phyloP scores from a whole-genome alignment of 2,329 filamentous ascomycete genomes.

The Polytolypa hystricis region DNA sequence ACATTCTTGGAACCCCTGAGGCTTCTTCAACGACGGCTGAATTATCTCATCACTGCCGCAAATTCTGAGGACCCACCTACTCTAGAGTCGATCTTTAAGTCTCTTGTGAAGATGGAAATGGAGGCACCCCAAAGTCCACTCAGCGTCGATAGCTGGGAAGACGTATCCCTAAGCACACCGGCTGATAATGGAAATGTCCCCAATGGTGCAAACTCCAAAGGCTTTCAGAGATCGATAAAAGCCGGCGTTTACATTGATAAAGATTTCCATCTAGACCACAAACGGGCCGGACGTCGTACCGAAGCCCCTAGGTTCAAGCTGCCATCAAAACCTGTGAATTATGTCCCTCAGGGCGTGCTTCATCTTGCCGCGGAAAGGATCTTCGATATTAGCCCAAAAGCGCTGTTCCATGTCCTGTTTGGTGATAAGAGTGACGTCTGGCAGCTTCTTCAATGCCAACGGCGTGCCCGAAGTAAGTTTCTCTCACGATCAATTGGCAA shows the following conservation, averaged over 20 bases:
- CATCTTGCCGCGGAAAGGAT: constrained; percentile 64
- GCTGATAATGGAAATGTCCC: constrained; percentile 46
- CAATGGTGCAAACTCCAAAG: constrained; percentile 26
- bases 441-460: constrained; percentile 77
- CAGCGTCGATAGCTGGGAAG: constrained; percentile 84
- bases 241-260: constrained; percentile 52
- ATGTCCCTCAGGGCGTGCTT: constrained; percentile 73
- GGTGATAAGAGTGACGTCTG: constrained; percentile 94
- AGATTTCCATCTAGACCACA: constrained; percentile 41
- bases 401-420: constrained; percentile 90
- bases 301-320: constrained; percentile 65
- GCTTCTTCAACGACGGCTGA: constrained; percentile 71
- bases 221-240: constrained; percentile 41
- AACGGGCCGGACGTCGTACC: constrained; percentile 25
- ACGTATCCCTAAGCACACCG: constrained; percentile 52
- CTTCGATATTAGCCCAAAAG: constrained; percentile 87
- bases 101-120: constrained; percentile 63
- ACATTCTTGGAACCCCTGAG: constrained; percentile 81
- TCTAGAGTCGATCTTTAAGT: constrained; percentile 58
- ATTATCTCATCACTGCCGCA: constrained; percentile 72
- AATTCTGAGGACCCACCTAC: constrained; percentile 59
- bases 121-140: constrained; percentile 51
- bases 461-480: constrained; percentile 51
- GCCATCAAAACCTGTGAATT: constrained; percentile 68
- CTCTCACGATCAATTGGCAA: constrained; percentile 1